These are phyloP conservation scores for Tricholomella constricta DNA, from an alignment of 768 basidiomycete genomes.

Conservation along the genomic window DNA sequence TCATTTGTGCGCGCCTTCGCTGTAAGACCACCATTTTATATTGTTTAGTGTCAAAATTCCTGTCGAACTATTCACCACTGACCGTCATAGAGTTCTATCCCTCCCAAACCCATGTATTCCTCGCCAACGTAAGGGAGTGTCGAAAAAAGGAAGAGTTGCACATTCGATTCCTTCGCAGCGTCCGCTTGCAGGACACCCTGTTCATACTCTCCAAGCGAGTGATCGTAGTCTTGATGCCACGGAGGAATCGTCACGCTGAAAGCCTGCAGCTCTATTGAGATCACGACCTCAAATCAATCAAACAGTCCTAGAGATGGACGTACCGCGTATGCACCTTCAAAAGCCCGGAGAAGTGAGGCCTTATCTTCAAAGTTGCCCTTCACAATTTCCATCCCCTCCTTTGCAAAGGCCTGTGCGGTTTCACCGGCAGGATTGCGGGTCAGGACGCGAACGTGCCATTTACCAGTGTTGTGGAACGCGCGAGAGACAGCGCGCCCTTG, in stretches of 20 bases:
- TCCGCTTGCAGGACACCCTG: conserved; percentile 18
- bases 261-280: conserved; percentile 1
- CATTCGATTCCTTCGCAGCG: conserved; percentile 14
- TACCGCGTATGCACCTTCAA: conserved; percentile 14
- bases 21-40: not conserved
- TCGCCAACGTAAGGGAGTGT: conserved; percentile 18
- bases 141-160: conserved; percentile 17
- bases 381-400: conserved; percentile 14
- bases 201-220: conserved; percentile 13
- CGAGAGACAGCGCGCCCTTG: conserved; percentile 13
- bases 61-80: not conserved
- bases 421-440: conserved; percentile 10
- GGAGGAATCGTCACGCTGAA: conserved; percentile 18
- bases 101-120: conserved; percentile 18
- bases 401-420: conserved; percentile 3
- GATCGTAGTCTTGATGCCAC: conserved; percentile 13
- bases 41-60: not conserved
- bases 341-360: conserved; percentile 9
- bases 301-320: not conserved
- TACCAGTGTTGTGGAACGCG: conserved; percentile 14
- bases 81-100: conserved; percentile 18
- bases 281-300: too few species aligned
- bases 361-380: conserved; percentile 13
- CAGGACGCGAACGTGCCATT: conserved; percentile 18
- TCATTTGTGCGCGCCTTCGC: conserved; percentile 19